These are phyloP conservation scores for Leishmania tropica DNA, from an alignment of 208 protist species.

Conservation along the genomic window DNA sequence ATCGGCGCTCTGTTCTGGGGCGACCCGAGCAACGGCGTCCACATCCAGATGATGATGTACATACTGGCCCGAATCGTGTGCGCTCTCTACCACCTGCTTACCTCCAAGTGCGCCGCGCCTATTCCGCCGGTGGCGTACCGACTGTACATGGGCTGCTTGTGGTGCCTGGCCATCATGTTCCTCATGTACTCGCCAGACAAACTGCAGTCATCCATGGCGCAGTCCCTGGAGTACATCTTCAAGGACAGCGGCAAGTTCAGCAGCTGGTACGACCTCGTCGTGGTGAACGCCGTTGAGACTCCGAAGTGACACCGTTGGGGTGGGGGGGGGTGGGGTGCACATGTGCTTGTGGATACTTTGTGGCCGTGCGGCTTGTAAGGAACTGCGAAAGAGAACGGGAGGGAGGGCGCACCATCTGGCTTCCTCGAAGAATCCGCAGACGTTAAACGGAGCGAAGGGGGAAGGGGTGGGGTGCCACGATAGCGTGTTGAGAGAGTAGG, in stretches of 20 bases:
- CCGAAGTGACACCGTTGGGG: not conserved
- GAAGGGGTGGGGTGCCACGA: not conserved
- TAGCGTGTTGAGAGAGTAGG: not conserved
- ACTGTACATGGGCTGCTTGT: slow-evolving; percentile 71
- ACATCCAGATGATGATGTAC: slow-evolving; percentile 93
- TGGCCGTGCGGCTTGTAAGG: not conserved
- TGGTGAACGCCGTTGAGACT: slow-evolving; percentile 47
- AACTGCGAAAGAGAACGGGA: not conserved
- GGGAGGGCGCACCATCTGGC: no score
- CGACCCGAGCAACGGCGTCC: slow-evolving; percentile 59
- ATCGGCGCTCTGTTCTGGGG: slow-evolving; percentile 79
- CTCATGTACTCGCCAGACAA: slow-evolving; percentile 70
- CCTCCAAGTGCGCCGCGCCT: slow-evolving; percentile 28
- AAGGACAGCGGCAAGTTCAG: slow-evolving; percentile 65
- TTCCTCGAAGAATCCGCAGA: not conserved
- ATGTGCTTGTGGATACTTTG: not conserved
- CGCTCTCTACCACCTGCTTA: slow-evolving; percentile 56
- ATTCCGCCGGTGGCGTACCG: slow-evolving; percentile 49
- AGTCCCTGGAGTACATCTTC: slow-evolving; percentile 90
- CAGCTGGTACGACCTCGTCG: slow-evolving; percentile 70
- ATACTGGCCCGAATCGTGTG: slow-evolving; percentile 79
- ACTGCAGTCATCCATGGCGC: slow-evolving; percentile 80
- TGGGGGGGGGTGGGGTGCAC: not conserved
- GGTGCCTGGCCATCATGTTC: slow-evolving; percentile 73
- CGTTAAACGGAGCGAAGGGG: not conserved